Conservation (phyloP, 2,329 filamentous ascomycete species). For the Elsinoe ampelina region DNA sequence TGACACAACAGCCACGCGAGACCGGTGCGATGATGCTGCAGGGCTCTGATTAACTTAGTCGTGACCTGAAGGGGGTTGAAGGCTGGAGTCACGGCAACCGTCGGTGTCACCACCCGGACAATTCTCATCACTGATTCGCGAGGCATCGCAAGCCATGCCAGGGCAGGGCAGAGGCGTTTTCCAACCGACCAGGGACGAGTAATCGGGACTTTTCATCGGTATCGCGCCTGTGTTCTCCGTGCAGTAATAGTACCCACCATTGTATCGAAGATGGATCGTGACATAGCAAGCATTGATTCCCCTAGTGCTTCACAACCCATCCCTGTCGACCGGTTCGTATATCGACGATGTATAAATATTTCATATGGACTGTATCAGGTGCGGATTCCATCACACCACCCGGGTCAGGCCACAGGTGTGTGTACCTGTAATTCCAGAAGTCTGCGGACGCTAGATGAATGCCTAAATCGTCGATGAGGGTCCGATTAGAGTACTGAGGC, state of each 20-base stretch:
- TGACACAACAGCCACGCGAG: slow-evolving; percentile 2
- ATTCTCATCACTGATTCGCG: not conserved
- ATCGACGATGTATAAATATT: not conserved
- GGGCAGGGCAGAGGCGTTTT: not conserved
- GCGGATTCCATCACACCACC: not conserved
- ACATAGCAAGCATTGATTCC: too few species aligned
- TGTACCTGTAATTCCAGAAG: not conserved
- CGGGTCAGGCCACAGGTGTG: not conserved
- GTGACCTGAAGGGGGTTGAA: too few species aligned
- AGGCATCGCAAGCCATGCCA: not conserved
- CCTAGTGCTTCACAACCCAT: too few species aligned
- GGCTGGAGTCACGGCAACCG: not conserved
- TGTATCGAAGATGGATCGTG: not conserved
- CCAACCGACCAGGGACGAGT: not conserved
- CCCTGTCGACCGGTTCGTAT: too few species aligned
- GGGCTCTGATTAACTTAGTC: slow-evolving; percentile 3
- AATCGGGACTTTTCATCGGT: not conserved
- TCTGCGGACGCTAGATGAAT: not conserved
- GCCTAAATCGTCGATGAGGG: slow-evolving; percentile 4
- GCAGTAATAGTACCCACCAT: not conserved
- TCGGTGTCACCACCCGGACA: not conserved
- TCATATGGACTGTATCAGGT: too few species aligned
- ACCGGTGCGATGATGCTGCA: not conserved
- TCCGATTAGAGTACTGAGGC: not conserved
- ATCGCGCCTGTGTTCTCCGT: not conserved